Evolutionary conservation across 2,329 filamentous ascomycete genomes (phyloP), one percentile per base, ranked within the genome.

Genomic region (Dryadomyces sulphureus): DNA sequence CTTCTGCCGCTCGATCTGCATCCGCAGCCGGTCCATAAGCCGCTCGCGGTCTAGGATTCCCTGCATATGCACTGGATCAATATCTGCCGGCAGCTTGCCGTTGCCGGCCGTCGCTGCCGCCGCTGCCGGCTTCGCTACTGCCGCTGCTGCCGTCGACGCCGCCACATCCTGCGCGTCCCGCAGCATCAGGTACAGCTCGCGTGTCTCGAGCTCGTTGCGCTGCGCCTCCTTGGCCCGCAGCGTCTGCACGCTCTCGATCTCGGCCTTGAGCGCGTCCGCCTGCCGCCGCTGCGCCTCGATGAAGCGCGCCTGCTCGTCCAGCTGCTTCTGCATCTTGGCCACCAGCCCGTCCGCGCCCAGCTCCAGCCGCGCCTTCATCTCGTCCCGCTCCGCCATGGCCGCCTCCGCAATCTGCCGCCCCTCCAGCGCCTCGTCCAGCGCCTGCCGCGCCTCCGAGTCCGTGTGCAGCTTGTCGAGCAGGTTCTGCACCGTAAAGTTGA

Each of bases 181-280:
- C 52, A 98, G 81, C 92, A 98, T 98, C 47, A 98, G 81, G 62
- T 96, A 98, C 20, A 98, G 68, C 64, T 98, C 92, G 66, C 92
- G 76, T 2, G 90, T 96, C 65, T 98, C 92, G 25, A 98, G 69
- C 64, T 98, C 92, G 57, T 94, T 94, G 45, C 92, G 77, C 64
- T 96, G 92, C 32, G 93, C 74, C 60, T 96, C 90, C 62, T 93
- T 89, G 17, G 85, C 84, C 50, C 90, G 77, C 51, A 95, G 67
- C 14, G 86, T 79, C 61, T 94, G 88, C 47, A 94, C 67, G 56
- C 87, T 89, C 20, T 87, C 84, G 50, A 96, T 69, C 59, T 98
- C 92, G 9, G 85, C 83, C 63, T 94, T 95, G 56, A 94, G 70
- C 5, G 82, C 77, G 52, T 95, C 90, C 7, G 83, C 84, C 59